These are phyloP conservation scores for Mikania micrantha DNA, from an alignment of 129 eudicot species.

Conservation along the genomic window DNA sequence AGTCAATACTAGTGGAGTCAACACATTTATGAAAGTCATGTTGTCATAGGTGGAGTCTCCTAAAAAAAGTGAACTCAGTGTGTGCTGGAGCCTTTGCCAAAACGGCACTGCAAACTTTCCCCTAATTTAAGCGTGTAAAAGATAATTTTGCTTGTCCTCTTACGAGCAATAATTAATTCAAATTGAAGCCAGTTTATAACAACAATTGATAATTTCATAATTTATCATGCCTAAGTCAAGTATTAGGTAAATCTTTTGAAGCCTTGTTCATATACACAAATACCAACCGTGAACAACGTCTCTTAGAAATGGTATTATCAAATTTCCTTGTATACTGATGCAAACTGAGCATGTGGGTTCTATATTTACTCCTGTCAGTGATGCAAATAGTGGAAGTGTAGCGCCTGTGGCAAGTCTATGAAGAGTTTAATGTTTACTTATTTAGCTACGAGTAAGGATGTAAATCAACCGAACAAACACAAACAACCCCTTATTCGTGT, in stretches of 20 bases:
- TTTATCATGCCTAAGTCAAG: neutral
- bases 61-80: conserved; percentile 47
- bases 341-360: conserved; percentile 52
- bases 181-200: conserved; percentile 16
- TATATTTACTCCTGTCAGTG: conserved; percentile 34
- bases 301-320: neutral
- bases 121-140: conserved; percentile 63
- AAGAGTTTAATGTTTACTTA: too few species aligned
- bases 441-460: too few species aligned
- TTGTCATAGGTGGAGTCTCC: conserved; percentile 72
- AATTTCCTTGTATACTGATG: conserved; percentile 17
- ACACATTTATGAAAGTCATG: conserved; percentile 2
- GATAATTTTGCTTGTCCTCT: conserved; percentile 5
- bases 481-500: too few species aligned
- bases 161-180: conserved; percentile 16
- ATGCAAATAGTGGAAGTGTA: neutral
- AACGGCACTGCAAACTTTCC: conserved; percentile 55
- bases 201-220: conserved; percentile 45
- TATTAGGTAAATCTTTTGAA: too few species aligned
- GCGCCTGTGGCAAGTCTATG: neutral
- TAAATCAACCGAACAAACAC: too few species aligned
- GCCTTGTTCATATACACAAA: conserved; percentile 73
- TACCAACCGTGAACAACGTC: neutral
- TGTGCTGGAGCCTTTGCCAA: conserved; percentile 74
- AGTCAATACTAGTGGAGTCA: neutral